Base-by-base conservation (phyloP, 345 rosid genomes). In the Cardiospermum halicacabum region DNA sequence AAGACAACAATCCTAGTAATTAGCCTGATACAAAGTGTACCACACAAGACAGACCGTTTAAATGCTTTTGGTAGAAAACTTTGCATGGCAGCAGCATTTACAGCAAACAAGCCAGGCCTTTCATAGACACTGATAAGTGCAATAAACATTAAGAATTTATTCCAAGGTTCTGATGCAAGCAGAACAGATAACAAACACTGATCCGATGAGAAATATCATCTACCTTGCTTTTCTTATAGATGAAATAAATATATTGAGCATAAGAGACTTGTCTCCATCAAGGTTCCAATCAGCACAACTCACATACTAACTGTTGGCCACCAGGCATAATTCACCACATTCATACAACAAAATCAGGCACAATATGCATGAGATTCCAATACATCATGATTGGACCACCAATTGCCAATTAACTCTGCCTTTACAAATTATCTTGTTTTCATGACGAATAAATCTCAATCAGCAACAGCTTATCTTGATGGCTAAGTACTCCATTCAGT, bases 71-170 rank as follows among this genome's bases (percentile, higher is more conserved):
- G 40, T 61, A 48, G 69, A 62, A 65, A 66, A 70, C 70, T 56
- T 34, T 69, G 64, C 67, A 70, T 64, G 64, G 70, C 53, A 21
- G 70, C 53, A 21, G 61, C 72, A 72, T 71, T 68, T 55, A 79
- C 76, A 71, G 83, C 79, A 69, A 73, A 76, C 76, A 78, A 77
- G 73, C 65, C 76, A 78, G 75, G 73, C 65, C 77, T 77, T 81
- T 68, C 70, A 61, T 60, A 59, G 77, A 72, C 72, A 67, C 74
- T 50, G 75, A 68, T 75, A 69, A 65, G 77, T 72, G 85, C 76
- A 78, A 82, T 72, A 70, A 75, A 73, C 82, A 65, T 56, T n/a
- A 74, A 68, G 88, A 84, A 84, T 76, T 77, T 78, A 80, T 84
- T 87, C 83, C 80, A 59, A 69, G 58, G 64, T 70, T 73, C 67